Percentiles rank a stretch among this genome's conserved stretches.
Evolutionary conservation across 345 rosid genomes (phyloP).

Genomic region (Linum trigynum): DNA sequence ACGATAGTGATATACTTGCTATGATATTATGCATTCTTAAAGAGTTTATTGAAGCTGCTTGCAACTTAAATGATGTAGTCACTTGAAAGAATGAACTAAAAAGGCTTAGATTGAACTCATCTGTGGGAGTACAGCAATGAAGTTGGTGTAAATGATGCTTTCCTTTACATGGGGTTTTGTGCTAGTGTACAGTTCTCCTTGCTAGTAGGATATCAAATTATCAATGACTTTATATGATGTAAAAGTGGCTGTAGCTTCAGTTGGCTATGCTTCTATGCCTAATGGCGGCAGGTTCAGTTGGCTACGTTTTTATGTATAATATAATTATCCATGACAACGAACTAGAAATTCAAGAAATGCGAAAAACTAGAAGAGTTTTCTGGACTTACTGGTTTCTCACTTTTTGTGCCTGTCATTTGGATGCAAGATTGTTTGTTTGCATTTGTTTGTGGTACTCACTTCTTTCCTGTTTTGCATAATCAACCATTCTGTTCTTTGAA

Average conservation of each 20-base stretch:
- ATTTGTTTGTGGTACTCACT: background rate
- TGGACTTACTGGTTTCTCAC: background rate
- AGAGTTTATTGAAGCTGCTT: too few relatives aligned
- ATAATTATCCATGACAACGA: background rate
- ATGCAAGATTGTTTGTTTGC: background rate
- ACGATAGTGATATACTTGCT: too few relatives aligned
- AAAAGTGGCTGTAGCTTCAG: too few relatives aligned
- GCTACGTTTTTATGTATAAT: too few relatives aligned
- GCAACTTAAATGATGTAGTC: too few relatives aligned
- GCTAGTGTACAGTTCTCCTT: background rate
- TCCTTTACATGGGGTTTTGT: background rate
- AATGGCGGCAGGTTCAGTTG: background rate
- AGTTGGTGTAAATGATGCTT: background rate
- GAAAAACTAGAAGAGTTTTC: background rate
- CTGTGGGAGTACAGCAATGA: background rate
- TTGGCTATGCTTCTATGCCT: background rate
- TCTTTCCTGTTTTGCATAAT: background rate
- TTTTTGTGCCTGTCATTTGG: background rate
- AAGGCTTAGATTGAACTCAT: slow-evolving; percentile 3
- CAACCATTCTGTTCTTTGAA: background rate
- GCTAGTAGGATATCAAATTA: background rate
- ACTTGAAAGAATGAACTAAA: background rate
- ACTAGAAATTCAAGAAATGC: background rate
- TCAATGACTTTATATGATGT: background rate
- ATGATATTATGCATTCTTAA: too few relatives aligned